Percentiles rank a stretch among this genome's conserved stretches.
Conservation (phyloP, 495 filamentous ascomycete species). For the Xylaria scruposa region DNA sequence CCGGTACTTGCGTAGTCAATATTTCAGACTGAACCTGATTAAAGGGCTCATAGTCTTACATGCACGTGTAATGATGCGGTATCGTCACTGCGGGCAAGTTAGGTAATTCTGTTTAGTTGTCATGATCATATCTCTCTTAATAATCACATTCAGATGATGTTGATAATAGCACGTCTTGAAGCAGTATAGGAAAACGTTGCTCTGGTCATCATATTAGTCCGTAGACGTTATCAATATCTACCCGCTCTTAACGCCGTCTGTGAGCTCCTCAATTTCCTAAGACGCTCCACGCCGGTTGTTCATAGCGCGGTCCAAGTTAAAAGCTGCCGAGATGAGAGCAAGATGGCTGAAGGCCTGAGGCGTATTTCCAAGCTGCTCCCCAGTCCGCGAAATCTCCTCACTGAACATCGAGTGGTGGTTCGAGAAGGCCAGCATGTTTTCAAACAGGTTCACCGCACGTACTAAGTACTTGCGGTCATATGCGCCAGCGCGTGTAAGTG, state of each 20-base stretch:
- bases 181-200: not conserved
- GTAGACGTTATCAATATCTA: not conserved
- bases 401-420: conserved; percentile 80
- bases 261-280: not conserved
- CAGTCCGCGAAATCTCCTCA: conserved; percentile 73
- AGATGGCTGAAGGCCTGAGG: conserved; percentile 78
- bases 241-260: not conserved
- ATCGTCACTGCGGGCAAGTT: no score
- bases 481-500: conserved; percentile 71
- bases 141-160: not conserved
- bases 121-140: not conserved
- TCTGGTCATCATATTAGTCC: not conserved
- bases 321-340: conserved; percentile 73
- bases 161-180: not conserved
- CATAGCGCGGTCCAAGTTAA: conserved; percentile 66
- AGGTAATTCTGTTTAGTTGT: not conserved
- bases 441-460: conserved; percentile 70
- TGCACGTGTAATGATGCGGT: not conserved
- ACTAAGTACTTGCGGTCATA: conserved; percentile 68
- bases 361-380: conserved; percentile 76
- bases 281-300: not conserved
- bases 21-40: no score
- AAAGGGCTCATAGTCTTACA: not conserved
- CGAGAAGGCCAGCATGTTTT: conserved; percentile 74
- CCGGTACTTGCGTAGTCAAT: not conserved